Evolutionary conservation across 75 land plant genomes (phyloP).

Genomic region (Picea glauca): DNA sequence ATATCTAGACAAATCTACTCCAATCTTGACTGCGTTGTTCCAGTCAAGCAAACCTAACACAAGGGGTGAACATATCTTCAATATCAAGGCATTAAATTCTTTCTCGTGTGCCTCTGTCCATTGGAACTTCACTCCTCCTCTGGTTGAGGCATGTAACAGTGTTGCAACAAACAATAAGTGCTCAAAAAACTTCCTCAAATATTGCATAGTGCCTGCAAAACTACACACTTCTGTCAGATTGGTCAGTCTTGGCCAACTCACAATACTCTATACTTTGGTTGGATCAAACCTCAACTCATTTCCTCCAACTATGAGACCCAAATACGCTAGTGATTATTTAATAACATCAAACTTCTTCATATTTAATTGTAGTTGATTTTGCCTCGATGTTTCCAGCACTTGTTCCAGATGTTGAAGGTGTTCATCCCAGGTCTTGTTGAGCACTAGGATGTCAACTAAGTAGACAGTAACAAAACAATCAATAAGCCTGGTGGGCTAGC

Average conservation of each 20-base stretch:
- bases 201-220: not conserved
- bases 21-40: too few species aligned
- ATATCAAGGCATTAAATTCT: too few species aligned
- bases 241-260: not conserved
- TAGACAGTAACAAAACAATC: not conserved
- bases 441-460: not conserved
- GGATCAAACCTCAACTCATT: not conserved
- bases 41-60: too few species aligned
- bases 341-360: not conserved
- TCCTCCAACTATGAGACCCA: not conserved
- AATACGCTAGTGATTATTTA: not conserved
- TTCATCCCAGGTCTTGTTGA: not conserved
- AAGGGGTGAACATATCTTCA: too few species aligned
- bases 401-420: not conserved
- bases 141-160: not conserved
- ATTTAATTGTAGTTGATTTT: not conserved
- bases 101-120: too few species aligned
- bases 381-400: not conserved
- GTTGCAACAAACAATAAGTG: not conserved
- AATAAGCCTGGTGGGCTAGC: not conserved
- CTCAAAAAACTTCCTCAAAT: not conserved
- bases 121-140: too few species aligned
- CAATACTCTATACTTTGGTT: not conserved
- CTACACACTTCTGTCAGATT: not conserved
- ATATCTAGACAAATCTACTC: too few species aligned